phyloP scores from a whole-genome alignment of 2,329 filamentous ascomycete species.

The Penicillium aurantiogriseum region DNA sequence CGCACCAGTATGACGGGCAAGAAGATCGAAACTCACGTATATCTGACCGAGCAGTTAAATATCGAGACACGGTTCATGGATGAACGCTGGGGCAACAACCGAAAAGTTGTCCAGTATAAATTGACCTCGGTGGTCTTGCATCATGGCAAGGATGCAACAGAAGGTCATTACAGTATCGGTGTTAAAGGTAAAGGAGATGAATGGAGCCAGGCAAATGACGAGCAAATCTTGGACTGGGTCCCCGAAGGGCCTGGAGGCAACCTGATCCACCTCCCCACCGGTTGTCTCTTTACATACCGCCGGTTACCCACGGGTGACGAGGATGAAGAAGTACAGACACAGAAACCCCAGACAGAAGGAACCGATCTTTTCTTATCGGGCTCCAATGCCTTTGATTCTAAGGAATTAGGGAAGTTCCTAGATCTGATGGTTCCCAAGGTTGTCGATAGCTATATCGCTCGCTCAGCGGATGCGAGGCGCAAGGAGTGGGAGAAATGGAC shows the following conservation, averaged over 20 bases:
- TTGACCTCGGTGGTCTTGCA: constrained; percentile 29
- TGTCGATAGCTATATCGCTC: not conserved
- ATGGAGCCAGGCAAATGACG: constrained; percentile 18
- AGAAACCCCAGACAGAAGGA: not conserved
- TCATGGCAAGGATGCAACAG: accelerated
- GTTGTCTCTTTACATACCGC: constrained; percentile 24
- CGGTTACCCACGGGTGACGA: constrained; percentile 11
- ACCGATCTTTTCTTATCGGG: no score
- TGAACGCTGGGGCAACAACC: not conserved
- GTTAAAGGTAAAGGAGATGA: constrained; percentile 18
- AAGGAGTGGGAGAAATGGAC: not conserved
- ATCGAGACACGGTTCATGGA: not conserved
- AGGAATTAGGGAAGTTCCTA: not conserved
- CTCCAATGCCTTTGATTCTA: no score
- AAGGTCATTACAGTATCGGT: constrained; percentile 27
- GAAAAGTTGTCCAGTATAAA: constrained; percentile 21
- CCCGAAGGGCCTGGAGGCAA: not conserved
- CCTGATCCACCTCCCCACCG: not conserved
- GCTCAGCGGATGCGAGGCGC: not conserved
- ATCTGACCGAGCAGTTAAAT: not conserved
- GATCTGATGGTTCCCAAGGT: not conserved
- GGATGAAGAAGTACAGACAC: not conserved
- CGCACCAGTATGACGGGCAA: not conserved
- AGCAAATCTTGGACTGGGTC: not conserved
- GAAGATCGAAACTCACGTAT: not conserved